phyloP scores from a whole-genome alignment of 768 basidiomycete species.

The Cyathus striatus region DNA sequence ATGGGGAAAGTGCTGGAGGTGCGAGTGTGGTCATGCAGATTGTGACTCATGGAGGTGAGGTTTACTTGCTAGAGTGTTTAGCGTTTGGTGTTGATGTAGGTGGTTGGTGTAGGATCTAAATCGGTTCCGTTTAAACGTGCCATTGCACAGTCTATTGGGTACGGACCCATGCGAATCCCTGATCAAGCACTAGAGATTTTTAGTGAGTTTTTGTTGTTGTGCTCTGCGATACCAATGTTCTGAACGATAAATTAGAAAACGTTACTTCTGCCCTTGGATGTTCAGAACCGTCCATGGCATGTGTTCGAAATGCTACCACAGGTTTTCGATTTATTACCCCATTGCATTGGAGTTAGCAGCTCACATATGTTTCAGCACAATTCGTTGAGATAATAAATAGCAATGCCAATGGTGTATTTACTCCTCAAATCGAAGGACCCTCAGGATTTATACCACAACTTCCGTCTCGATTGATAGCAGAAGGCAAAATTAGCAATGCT shows the following conservation, averaged over 20 bases:
- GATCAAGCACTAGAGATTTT: conserved; percentile 23
- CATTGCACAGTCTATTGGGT: conserved; percentile 39
- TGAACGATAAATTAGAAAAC: conserved; percentile 14
- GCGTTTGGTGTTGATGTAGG: no score
- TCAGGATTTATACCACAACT: conserved; percentile 25
- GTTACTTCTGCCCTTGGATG: conserved; percentile 24
- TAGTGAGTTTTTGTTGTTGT: conserved; percentile 15
- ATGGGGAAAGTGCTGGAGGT: conserved; percentile 36
- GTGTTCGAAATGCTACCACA: conserved; percentile 29
- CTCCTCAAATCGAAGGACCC: conserved; percentile 23
- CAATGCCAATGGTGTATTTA: conserved; percentile 21
- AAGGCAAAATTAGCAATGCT: conserved; percentile 24
- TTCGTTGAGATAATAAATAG: conserved; percentile 34
- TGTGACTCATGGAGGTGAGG: conserved; percentile 39
- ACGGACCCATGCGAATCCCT: conserved; percentile 26
- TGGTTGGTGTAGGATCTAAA: conserved; percentile 20
- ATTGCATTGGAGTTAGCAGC: background rate
- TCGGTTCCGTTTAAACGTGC: conserved; percentile 32
- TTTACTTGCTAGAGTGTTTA: no score
- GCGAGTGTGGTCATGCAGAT: conserved; percentile 40
- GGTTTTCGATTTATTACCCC: conserved; percentile 11
- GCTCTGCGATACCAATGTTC: no score
- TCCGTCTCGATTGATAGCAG: conserved; percentile 27
- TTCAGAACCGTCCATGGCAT: conserved; percentile 22
- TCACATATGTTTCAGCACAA: conserved; percentile 21